Conservation (phyloP, 2,329 filamentous ascomycete species). For the Colletotrichum limetticola region DNA sequence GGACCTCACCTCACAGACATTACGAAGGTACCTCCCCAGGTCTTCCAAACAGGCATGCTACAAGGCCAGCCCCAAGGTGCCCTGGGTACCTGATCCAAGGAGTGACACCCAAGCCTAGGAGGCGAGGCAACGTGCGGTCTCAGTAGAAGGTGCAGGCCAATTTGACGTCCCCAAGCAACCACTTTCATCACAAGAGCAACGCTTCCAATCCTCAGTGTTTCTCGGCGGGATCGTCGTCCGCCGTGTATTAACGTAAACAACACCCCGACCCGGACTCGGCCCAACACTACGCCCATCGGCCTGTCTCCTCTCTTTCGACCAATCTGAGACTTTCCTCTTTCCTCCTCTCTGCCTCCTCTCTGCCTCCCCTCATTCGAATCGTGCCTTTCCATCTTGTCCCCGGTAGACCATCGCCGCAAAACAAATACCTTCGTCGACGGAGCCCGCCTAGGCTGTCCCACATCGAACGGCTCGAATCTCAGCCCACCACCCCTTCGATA, state of each 20-base stretch:
- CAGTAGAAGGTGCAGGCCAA: neutral
- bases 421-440: neutral
- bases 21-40: neutral
- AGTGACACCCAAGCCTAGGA: neutral
- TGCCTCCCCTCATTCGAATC: too few species aligned
- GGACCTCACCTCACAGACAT: neutral
- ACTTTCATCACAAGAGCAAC: conserved; percentile 2
- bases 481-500: neutral
- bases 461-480: neutral
- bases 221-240: neutral
- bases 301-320: too few species aligned
- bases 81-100: neutral
- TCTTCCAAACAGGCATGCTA: neutral
- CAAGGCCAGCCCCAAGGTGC: neutral
- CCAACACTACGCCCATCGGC: neutral
- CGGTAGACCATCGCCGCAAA: neutral
- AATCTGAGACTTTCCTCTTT: neutral
- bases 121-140: neutral
- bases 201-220: neutral
- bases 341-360: neutral
- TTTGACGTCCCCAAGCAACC: conserved; percentile 9
- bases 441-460: neutral
- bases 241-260: conserved; percentile 19
- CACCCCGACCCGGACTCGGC: neutral
- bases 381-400: neutral